Percentiles rank a stretch among this genome's conserved stretches.
Conservation (phyloP, 192 early-diverging fungal genomes). For the Mycoemilia scoparia region DNA sequence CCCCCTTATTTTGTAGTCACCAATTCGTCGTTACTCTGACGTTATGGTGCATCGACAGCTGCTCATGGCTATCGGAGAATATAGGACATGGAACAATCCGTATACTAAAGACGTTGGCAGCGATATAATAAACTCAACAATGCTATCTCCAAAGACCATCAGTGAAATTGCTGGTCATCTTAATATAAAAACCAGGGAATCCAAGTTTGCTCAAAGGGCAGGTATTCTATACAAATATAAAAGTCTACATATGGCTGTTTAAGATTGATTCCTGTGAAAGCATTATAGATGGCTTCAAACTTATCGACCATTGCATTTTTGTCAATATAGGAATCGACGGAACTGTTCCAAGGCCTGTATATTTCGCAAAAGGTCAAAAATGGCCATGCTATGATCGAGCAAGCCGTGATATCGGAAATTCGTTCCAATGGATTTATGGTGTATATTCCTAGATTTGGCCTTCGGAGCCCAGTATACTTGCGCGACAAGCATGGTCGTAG, state of each 20-base stretch:
- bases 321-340: constrained; percentile 59
- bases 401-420: constrained; percentile 53
- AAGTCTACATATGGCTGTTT: no score
- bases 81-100: background rate
- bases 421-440: constrained; percentile 39
- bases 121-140: background rate
- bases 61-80: constrained; percentile 22
- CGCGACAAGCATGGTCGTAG: constrained; percentile 35
- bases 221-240: no score
- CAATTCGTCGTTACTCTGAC: constrained; percentile 68
- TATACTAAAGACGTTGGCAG: background rate
- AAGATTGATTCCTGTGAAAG: no score
- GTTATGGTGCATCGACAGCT: constrained; percentile 59
- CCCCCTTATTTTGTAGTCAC: no score
- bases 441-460: constrained; percentile 36
- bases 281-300: background rate
- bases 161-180: constrained; percentile 27
- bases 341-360: constrained; percentile 61
- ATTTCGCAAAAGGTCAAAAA: constrained; percentile 30
- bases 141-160: constrained; percentile 10
- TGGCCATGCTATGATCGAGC: constrained; percentile 28
- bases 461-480: constrained; percentile 52
- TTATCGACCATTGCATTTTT: constrained; percentile 1
- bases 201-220: constrained; percentile 61
- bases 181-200: constrained; percentile 50